These are phyloP conservation scores for Artemisia tridentata DNA, from an alignment of 129 eudicot genomes.

Conservation along the genomic window DNA sequence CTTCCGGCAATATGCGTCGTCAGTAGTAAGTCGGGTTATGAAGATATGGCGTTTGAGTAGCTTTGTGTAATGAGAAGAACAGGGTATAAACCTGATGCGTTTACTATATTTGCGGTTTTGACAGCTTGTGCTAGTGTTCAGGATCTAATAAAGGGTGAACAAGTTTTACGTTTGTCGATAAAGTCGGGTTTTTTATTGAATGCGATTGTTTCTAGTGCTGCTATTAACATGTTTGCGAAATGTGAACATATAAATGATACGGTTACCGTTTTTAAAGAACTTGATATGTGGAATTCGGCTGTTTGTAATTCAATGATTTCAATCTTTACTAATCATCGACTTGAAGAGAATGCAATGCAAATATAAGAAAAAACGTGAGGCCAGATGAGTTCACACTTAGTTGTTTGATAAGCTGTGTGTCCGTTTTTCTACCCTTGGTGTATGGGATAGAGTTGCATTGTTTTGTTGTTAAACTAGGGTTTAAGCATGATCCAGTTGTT, in stretches of 20 bases:
- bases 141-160: constrained; percentile 56
- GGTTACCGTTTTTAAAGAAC: constrained; percentile 41
- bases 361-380: constrained; percentile 35
- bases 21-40: constrained; percentile 49
- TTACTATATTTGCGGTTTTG: constrained; percentile 49
- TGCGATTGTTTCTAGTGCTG: constrained; percentile 69
- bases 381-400: constrained; percentile 76
- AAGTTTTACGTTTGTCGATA: constrained; percentile 42
- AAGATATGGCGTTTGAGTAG: constrained; percentile 37
- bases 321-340: constrained; percentile 41
- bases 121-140: constrained; percentile 52
- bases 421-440: constrained; percentile 40
- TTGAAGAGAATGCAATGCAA: constrained; percentile 55
- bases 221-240: constrained; percentile 76
- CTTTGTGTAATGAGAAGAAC: constrained; percentile 46
- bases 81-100: constrained; percentile 47
- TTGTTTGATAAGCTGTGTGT: constrained; percentile 47
- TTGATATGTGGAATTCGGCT: constrained; percentile 51
- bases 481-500: constrained; percentile 46
- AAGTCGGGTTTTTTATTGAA: constrained; percentile 61
- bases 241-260: constrained; percentile 63
- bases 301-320: constrained; percentile 79
- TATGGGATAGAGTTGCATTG: constrained; percentile 66
- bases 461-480: constrained; percentile 62
- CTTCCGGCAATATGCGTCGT: too few species aligned